Percentiles rank a stretch among this genome's conserved stretches.
These are phyloP conservation scores for Scytalidium lignicola DNA, from an alignment of 2,329 filamentous ascomycete genomes.

Conservation along the genomic window DNA sequence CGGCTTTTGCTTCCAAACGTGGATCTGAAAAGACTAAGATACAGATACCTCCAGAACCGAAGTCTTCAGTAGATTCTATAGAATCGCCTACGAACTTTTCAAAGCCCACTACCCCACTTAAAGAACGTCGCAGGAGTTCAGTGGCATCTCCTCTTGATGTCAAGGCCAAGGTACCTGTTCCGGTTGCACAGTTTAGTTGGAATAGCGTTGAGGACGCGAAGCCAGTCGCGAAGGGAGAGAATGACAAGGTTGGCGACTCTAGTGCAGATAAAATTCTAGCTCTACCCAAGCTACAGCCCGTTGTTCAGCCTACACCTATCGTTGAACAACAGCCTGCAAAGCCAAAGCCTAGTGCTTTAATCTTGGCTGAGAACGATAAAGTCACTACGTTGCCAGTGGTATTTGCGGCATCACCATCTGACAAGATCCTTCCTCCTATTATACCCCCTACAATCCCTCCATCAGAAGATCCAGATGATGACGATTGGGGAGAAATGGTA, in stretches of 20 bases:
- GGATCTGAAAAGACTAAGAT: slow-evolving; percentile 15
- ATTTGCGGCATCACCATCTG: not conserved
- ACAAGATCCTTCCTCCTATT: not conserved
- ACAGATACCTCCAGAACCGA: slow-evolving; percentile 16
- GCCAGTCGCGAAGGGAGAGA: too few species aligned
- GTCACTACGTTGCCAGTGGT: not conserved
- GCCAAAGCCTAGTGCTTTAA: not conserved
- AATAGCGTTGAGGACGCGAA: not conserved
- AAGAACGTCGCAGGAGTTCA: slow-evolving; percentile 17
- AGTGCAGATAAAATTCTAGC: not conserved
- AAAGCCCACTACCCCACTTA: slow-evolving; percentile 13
- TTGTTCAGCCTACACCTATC: too few species aligned
- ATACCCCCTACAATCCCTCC: not conserved
- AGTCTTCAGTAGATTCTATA: slow-evolving; percentile 14
- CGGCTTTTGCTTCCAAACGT: slow-evolving; percentile 14
- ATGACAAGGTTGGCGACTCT: not conserved
- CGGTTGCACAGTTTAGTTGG: slow-evolving; percentile 21
- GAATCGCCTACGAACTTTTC: slow-evolving; percentile 22
- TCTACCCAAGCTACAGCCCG: not conserved
- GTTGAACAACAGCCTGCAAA: not conserved
- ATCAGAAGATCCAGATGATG: slow-evolving; percentile 18
- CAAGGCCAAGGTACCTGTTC: slow-evolving; percentile 3
- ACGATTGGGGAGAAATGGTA: slow-evolving; percentile 35
- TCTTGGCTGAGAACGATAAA: not conserved
- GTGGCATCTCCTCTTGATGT: slow-evolving; percentile 3